phyloP scores from a whole-genome alignment of 2,329 filamentous ascomycete genomes.

The Alternaria atra region DNA sequence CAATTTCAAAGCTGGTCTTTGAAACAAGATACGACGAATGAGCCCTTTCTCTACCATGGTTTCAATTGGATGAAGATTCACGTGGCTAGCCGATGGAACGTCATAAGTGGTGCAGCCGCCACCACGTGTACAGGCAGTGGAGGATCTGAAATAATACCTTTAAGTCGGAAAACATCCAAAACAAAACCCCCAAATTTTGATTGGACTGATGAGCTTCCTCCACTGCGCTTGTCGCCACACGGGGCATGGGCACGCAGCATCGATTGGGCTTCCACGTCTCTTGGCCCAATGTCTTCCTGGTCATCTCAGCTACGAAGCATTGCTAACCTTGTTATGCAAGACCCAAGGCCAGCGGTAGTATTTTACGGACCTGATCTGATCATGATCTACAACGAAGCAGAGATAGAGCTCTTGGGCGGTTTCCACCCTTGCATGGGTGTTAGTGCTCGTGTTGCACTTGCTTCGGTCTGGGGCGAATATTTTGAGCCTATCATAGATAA shows the following conservation, averaged over 20 bases:
- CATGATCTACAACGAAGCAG: conserved; percentile 52
- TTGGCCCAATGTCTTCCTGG: conserved; percentile 79
- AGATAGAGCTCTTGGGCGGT: conserved; percentile 40
- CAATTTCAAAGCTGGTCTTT: conserved; percentile 32
- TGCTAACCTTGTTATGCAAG: conserved; percentile 77
- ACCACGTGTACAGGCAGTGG: neutral
- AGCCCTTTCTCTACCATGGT: conserved; percentile 12
- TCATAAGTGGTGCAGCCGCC: conserved; percentile 25
- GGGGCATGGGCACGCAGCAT: conserved; percentile 59
- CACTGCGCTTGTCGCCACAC: conserved; percentile 18
- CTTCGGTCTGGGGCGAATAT: conserved; percentile 66
- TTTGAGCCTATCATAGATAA: conserved; percentile 35
- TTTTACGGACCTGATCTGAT: conserved; percentile 55
- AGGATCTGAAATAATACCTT: neutral
- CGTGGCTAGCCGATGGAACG: conserved; percentile 30
- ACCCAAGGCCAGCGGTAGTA: conserved; percentile 66
- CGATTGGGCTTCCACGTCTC: conserved; percentile 75
- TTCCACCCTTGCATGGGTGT: conserved; percentile 67
- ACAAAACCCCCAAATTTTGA: conserved; percentile 19
- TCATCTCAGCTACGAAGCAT: conserved; percentile 73
- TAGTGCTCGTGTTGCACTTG: conserved; percentile 68
- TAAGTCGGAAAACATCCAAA: conserved; percentile 8
- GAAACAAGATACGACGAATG: neutral
- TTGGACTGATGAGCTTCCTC: conserved; percentile 29
- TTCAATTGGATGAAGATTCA: conserved; percentile 26